Evolutionary conservation across 768 basidiomycete species (phyloP), one percentile per base, ranked within the genome.

Genomic region (button mushroom (Agaricus bisporus)): DNA sequence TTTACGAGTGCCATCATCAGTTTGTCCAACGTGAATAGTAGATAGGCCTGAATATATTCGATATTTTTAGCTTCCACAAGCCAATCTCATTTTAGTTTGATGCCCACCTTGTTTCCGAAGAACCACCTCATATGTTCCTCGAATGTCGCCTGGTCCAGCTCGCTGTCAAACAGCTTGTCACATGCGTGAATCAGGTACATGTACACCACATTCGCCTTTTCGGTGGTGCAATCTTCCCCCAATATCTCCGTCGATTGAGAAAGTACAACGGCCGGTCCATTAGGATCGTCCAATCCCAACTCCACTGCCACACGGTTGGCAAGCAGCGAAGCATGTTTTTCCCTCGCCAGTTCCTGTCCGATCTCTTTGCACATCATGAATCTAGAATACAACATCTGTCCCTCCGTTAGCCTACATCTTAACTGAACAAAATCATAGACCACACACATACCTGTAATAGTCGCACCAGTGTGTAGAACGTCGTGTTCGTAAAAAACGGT

Each of bases 121-220:
- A 95, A 89, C 81, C 91, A 91, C 58, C 97, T 75, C 83, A 98
- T 83, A 63, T 92, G 91, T 66, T 98, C 97, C 67, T 98, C 95
- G 62, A 94, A 98, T 18, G 85, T 82, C n/a, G 79, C 71, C 64
- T 87, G 89, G 67, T 98, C 97, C 56, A 98, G 76, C 64, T 98
- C 95, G 57, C 81, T 86, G 61, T 93, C 93, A 64, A 98, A 98
- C 39, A 95, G 68, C 75, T 90, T 91, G 69, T 98, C 95, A 66
- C 91, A 92, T 9, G 91, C 87, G 54, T 86, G 89, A 32, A 98
- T 73, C 48, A 95, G 78, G 63, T 95, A 93, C 71, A 83, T 75
- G 71, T 98, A 98, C 56, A 91, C 86, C 63, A 88, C 77, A 59
- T 86, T 85, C 39, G 75, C 70, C 25, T 75, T 73, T 38, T 75